Evolutionary conservation across 768 basidiomycete genomes (phyloP).

Genomic region (Lentinula sp.): DNA sequence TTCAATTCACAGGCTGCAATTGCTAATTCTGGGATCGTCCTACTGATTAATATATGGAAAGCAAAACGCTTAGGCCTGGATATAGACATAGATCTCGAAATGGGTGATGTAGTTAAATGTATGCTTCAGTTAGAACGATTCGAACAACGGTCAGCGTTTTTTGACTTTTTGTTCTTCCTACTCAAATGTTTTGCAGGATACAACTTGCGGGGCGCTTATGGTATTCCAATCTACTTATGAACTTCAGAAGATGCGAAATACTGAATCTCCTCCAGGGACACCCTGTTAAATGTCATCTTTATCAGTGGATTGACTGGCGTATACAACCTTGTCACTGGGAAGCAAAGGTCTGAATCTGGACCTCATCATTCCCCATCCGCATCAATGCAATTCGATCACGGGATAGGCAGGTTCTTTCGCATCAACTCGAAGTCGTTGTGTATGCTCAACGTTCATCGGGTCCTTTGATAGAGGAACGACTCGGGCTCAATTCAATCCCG

Average conservation of each 20-base stretch:
- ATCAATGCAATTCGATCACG: background rate
- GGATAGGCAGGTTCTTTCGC: background rate
- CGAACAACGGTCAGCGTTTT: background rate
- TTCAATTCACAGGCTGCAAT: background rate
- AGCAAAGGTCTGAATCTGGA: background rate
- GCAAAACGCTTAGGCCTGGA: background rate
- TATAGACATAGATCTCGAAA: background rate
- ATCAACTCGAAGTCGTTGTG: background rate
- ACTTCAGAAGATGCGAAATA: background rate
- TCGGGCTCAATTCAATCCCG: no score
- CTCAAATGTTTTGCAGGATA: background rate
- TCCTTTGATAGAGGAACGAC: background rate
- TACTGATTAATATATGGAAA: background rate
- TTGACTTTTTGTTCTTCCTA: background rate
- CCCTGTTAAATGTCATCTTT: background rate
- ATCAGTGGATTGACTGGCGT: background rate
- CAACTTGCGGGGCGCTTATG: background rate
- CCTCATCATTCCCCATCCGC: background rate
- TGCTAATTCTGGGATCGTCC: background rate
- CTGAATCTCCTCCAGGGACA: background rate
- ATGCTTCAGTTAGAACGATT: background rate
- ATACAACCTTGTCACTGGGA: background rate
- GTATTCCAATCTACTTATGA: background rate
- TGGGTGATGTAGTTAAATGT: background rate
- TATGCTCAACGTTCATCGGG: background rate